phyloP scores from a whole-genome alignment of 1,284 basidiomycete genomes.

The Rhodotorula sp. region DNA sequence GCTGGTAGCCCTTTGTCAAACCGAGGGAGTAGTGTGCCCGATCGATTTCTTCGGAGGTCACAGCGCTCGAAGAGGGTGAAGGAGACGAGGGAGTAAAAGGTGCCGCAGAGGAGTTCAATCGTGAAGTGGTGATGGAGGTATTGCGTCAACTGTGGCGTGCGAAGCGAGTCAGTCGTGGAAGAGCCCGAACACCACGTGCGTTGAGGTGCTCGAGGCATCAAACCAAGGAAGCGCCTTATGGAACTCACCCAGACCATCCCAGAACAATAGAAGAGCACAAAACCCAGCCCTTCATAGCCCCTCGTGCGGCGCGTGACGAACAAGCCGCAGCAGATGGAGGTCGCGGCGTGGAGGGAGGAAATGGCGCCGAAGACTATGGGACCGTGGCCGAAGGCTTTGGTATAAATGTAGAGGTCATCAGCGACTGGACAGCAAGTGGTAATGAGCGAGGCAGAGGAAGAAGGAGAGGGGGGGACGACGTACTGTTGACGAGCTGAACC shows the following conservation, averaged over 20 bases:
- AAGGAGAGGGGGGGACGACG: not conserved
- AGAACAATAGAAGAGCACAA: slow-evolving; percentile 35
- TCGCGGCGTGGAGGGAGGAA: slow-evolving; percentile 44
- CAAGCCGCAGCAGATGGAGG: slow-evolving; percentile 37
- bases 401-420: slow-evolving; percentile 34
- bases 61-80: slow-evolving; percentile 37
- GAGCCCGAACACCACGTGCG: too few species aligned
- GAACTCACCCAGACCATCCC: not conserved
- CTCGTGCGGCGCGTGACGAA: slow-evolving; percentile 40
- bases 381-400: slow-evolving; percentile 37
- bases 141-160: slow-evolving; percentile 22
- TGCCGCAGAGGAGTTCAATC: slow-evolving; percentile 41
- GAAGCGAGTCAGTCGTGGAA: too few species aligned
- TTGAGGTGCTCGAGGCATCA: too few species aligned
- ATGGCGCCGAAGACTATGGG: slow-evolving; percentile 44
- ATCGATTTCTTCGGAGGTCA: slow-evolving; percentile 37
- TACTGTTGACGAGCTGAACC: too few species aligned
- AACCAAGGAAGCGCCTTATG: not conserved
- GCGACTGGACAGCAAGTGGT: not conserved
- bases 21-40: slow-evolving; percentile 25
- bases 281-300: slow-evolving; percentile 22
- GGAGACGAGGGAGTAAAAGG: slow-evolving; percentile 34
- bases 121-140: slow-evolving; percentile 44
- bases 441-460: not conserved
- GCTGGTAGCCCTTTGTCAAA: slow-evolving; percentile 41